Evolutionary conservation across 2,329 filamentous ascomycete genomes (phyloP), one percentile per base, ranked within the genome.

Genomic region (Talaromyces sp.): DNA sequence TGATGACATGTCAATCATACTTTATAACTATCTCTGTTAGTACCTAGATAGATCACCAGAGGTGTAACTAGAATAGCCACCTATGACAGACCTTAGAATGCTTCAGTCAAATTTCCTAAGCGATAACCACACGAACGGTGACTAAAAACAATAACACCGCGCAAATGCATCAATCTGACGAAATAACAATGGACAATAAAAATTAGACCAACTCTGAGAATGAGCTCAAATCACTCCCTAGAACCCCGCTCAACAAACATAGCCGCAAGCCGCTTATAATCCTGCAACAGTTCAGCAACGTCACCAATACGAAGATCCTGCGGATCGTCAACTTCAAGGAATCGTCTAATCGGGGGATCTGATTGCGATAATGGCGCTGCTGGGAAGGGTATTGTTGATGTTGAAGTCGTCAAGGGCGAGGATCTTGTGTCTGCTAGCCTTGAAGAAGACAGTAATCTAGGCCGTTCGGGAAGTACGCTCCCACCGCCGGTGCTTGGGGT

Each of bases 281-380:
- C 89, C 57, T 84, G 80, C 21, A 93, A 73, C 51, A 93, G 75
- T 57, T 88, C 83, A 22, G 87, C 74, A 17, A 93, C 85, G 66
- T 93, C 89, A n/a, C 84, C 83, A 25, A 93, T 76, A 57, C 80
- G 85, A 28, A 93, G 77, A 48, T 93, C 89, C 0, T 81, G 81
- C 0, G 86, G 85, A 67, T 86, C 86, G 65, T 88, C 80, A 57
- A 88, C 71, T 64, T 90, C 86, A 76, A 92, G 81, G 70, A 92
- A 92, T 53, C 85, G 83, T 70, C 85, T 83, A 62, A 87, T 85
- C 0, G 89, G 88, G 25, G 87, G 87, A 6, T 82, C 68, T 11
- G 69, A 58, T 28, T 66, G 69, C 7, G 61, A 53, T 2, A 62
- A 43, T 25, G 37, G 33, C 35, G 36, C 35, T 10, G 33, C 4